A percentile compares a stretch with the other conserved stretches of the same genome.
These are phyloP conservation scores for Acanthamoeba sp. DNA, from an alignment of 208 protist species.

Conservation along the genomic window DNA sequence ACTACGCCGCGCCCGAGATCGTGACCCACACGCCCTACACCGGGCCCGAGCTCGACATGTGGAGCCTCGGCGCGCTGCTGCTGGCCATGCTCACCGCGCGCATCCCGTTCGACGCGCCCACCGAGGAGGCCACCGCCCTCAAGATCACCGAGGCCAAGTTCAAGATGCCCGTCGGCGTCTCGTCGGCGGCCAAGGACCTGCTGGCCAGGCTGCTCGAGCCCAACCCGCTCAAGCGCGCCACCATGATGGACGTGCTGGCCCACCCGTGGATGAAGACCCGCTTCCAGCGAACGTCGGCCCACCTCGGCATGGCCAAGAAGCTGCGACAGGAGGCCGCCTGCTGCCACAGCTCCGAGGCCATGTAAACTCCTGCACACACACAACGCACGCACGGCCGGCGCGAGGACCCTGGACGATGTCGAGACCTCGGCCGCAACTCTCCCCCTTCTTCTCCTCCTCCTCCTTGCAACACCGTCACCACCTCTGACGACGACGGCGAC, in stretches of 20 bases:
- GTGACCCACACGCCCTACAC: conserved; percentile 31
- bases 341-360: neutral
- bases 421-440: too few species aligned
- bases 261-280: conserved; percentile 42
- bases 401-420: too few species aligned
- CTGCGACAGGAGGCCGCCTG: neutral
- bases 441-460: too few species aligned
- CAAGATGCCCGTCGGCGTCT: neutral
- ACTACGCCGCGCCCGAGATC: conserved; percentile 59
- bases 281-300: neutral
- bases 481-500: too few species aligned
- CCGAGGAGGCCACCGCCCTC: neutral
- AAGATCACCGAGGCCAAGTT: conserved; percentile 26
- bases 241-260: conserved; percentile 36
- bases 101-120: conserved; percentile 11
- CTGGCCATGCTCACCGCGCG: conserved; percentile 44
- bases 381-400: too few species aligned
- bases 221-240: conserved; percentile 30
- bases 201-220: conserved; percentile 4
- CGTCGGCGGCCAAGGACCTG: conserved; percentile 41
- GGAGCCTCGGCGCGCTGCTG: conserved; percentile 7
- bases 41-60: conserved; percentile 46
- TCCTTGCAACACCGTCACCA: too few species aligned
- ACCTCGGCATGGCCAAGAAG: neutral
- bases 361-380: neutral